Conservation (phyloP, 495 filamentous ascomycete species). For the Penicillium arizonense region DNA sequence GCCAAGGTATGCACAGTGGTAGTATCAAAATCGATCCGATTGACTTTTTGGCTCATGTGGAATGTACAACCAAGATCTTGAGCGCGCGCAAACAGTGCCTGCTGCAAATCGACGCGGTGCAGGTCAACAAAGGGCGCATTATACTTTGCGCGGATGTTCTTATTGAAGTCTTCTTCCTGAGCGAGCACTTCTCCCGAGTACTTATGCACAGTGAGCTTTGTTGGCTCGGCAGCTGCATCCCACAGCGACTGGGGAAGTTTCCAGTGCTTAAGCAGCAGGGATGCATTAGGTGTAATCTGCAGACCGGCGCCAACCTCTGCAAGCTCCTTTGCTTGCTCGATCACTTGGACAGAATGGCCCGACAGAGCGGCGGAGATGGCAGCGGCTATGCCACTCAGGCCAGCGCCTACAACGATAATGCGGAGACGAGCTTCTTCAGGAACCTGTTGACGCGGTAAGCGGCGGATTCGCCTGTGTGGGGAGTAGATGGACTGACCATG, state of each 20-base stretch:
- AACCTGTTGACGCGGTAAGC: constrained; percentile 8
- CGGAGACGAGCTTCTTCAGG: constrained; percentile 24
- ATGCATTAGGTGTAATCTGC: constrained; percentile 59
- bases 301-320: constrained; percentile 54
- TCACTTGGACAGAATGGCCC: constrained; percentile 59
- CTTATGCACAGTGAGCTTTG: constrained; percentile 54
- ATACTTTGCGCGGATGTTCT: constrained; percentile 41
- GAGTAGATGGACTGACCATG: not conserved
- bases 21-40: constrained; percentile 34
- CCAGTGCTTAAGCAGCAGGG: constrained; percentile 54
- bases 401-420: constrained; percentile 37
- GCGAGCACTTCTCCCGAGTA: constrained; percentile 55
- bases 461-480: not conserved
- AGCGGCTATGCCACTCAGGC: constrained; percentile 62
- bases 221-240: constrained; percentile 49
- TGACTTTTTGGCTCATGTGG: constrained; percentile 43
- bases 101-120: constrained; percentile 59
- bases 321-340: constrained; percentile 63
- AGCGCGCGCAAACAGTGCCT: constrained; percentile 50
- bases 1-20: constrained; percentile 24
- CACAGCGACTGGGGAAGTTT: constrained; percentile 44
- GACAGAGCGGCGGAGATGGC: constrained; percentile 59
- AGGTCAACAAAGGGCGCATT: constrained; percentile 56
- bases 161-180: constrained; percentile 46
- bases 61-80: constrained; percentile 52